phyloP scores from a whole-genome alignment of 768 basidiomycete genomes.

The Coprinopsis cinerea region DNA sequence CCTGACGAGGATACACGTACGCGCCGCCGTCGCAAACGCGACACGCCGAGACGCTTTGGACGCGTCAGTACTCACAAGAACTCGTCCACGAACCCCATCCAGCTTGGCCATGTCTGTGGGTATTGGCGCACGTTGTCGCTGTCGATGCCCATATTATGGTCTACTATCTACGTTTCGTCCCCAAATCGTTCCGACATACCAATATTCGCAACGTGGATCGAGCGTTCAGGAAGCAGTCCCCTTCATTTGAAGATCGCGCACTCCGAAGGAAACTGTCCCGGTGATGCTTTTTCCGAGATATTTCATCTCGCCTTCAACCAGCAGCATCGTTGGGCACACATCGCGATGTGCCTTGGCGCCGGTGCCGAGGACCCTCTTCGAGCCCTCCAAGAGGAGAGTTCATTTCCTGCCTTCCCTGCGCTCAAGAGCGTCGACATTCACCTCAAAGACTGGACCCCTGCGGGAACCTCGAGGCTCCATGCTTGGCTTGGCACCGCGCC shows the following conservation, averaged over 20 bases:
- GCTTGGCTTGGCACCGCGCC: background rate
- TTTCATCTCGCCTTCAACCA: background rate
- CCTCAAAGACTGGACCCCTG: background rate
- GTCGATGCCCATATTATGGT: slow-evolving; percentile 9
- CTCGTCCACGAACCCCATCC: background rate
- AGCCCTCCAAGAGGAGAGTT: background rate
- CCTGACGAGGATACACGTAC: too few relatives aligned
- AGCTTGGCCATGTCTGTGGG: slow-evolving; percentile 3
- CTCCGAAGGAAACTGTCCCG: background rate
- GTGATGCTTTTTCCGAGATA: background rate
- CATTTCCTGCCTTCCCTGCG: background rate
- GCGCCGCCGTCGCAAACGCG: too few relatives aligned
- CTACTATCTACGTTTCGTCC: background rate
- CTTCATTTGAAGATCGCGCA: background rate
- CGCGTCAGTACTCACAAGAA: background rate
- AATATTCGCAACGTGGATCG: background rate
- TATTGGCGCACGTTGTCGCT: slow-evolving; percentile 8
- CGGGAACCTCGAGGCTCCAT: background rate
- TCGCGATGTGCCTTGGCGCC: background rate
- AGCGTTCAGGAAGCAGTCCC: background rate
- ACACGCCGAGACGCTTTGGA: too few relatives aligned
- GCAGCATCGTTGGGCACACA: background rate
- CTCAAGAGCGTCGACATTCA: background rate
- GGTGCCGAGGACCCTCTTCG: background rate
- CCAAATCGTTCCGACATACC: background rate